Conservation (phyloP, 257 asterid genomes). For the Gentiana dahurica region DNA sequence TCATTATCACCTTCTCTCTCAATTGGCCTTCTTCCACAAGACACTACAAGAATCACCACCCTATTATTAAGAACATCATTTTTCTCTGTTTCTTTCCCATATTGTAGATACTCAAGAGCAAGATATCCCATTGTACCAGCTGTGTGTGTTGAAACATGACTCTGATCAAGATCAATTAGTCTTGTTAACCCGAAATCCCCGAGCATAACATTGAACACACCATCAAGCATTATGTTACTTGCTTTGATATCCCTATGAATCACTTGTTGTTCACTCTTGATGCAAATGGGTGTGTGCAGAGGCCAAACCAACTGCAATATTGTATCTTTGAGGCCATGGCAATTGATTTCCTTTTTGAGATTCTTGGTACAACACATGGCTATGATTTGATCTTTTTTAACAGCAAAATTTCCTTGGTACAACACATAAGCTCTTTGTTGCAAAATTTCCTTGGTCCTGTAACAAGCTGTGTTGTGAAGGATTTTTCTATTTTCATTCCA, state of each 20-base stretch:
- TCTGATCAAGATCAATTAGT: conserved; percentile 78
- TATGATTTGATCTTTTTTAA: conserved; percentile 69
- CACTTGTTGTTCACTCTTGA: conserved; percentile 95
- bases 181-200: conserved; percentile 92
- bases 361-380: conserved; percentile 46
- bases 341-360: conserved; percentile 26
- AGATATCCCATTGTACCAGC: conserved; percentile 97
- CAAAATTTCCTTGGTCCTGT: conserved; percentile 67
- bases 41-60: conserved; percentile 73
- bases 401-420: conserved; percentile 91
- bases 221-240: conserved; percentile 80
- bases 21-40: conserved; percentile 90
- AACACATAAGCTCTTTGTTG: conserved; percentile 56
- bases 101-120: conserved; percentile 93
- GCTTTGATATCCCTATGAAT: conserved; percentile 85
- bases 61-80: conserved; percentile 88
- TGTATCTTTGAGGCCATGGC: conserved; percentile 67
- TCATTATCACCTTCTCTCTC: conserved; percentile 50
- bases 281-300: conserved; percentile 77
- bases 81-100: conserved; percentile 82
- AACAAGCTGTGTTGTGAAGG: conserved; percentile 40
- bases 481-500: conserved; percentile 31
- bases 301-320: conserved; percentile 81
- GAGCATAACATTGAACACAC: conserved; percentile 45
- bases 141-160: conserved; percentile 84